phyloP scores from a whole-genome alignment of 1,284 basidiomycete genomes.

The Heliocybe sulcata region DNA sequence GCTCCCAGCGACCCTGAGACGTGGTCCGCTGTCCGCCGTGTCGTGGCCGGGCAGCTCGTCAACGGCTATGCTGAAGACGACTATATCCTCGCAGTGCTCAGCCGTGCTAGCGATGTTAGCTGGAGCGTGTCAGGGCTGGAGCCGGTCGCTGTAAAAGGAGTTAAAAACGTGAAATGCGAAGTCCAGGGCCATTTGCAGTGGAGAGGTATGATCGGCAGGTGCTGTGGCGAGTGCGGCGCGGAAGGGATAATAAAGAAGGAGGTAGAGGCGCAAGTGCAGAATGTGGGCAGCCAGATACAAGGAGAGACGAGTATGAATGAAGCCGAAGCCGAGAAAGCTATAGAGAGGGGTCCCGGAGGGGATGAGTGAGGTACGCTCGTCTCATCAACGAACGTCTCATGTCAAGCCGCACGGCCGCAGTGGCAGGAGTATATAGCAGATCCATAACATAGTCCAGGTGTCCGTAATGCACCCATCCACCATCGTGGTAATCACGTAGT shows the following conservation, averaged over 20 bases:
- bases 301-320: conserved; percentile 6
- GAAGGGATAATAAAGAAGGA: conserved; percentile 30
- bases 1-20: conserved; percentile 43
- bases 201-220: conserved; percentile 42
- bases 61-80: conserved; percentile 69
- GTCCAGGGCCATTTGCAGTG: conserved; percentile 51
- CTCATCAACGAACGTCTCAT: no score
- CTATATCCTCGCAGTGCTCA: conserved; percentile 71
- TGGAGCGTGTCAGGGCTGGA: conserved; percentile 68
- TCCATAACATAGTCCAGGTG: not conserved
- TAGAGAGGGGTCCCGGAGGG: conserved; percentile 7
- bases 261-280: conserved; percentile 27
- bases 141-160: conserved; percentile 54
- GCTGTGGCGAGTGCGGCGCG: conserved; percentile 30
- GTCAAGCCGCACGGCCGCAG: no score
- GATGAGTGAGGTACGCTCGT: not conserved
- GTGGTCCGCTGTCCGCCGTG: conserved; percentile 60
- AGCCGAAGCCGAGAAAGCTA: conserved; percentile 14
- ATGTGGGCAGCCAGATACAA: conserved; percentile 14
- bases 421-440: not conserved
- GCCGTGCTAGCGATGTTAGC: conserved; percentile 53
- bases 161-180: conserved; percentile 62
- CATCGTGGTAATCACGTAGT: not conserved
- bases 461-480: not conserved
- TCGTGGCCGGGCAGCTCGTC: conserved; percentile 63